A percentile compares a stretch with the other conserved stretches of the same genome.
phyloP scores from a whole-genome alignment of 768 basidiomycete species.

The Ramaria sp. region DNA sequence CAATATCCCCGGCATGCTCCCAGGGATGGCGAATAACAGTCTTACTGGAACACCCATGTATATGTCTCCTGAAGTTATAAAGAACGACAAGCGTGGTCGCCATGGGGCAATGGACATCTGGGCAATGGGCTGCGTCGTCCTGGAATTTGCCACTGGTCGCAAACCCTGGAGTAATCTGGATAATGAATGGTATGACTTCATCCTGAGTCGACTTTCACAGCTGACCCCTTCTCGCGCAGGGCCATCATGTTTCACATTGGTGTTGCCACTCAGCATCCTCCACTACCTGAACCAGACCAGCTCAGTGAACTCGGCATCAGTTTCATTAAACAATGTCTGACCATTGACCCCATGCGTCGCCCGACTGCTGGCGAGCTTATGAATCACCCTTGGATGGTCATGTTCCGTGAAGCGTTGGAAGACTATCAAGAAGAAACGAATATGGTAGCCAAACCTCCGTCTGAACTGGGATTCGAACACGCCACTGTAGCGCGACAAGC shows the following conservation, averaged over 20 bases:
- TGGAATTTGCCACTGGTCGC: constrained; percentile 92
- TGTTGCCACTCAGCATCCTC: constrained; percentile 92
- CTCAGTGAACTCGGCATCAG: constrained; percentile 82
- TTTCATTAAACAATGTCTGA: constrained; percentile 89
- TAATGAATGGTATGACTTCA: constrained; percentile 78
- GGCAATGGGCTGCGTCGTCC: constrained; percentile 95
- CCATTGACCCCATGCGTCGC: constrained; percentile 71
- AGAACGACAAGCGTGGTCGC: constrained; percentile 78
- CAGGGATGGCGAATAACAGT: constrained; percentile 56
- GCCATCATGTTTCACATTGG: constrained; percentile 99
- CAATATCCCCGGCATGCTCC: constrained; percentile 23
- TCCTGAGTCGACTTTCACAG: constrained; percentile 8
- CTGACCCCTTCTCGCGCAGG: constrained; percentile 33
- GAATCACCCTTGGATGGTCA: constrained; percentile 83
- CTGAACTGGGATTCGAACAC: constrained; percentile 37
- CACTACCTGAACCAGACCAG: constrained; percentile 84
- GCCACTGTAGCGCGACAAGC: constrained; percentile 47
- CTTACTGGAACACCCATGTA: constrained; percentile 99
- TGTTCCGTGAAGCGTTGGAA: constrained; percentile 60
- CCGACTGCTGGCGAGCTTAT: constrained; percentile 81
- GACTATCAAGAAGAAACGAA: constrained; percentile 53
- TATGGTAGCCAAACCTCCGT: constrained; percentile 33
- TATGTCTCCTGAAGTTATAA: constrained; percentile 98
- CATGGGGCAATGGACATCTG: constrained; percentile 98
- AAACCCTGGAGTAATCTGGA: constrained; percentile 99